Conservation (phyloP, 805 yeast species). For the Candida namnaoensis region DNA sequence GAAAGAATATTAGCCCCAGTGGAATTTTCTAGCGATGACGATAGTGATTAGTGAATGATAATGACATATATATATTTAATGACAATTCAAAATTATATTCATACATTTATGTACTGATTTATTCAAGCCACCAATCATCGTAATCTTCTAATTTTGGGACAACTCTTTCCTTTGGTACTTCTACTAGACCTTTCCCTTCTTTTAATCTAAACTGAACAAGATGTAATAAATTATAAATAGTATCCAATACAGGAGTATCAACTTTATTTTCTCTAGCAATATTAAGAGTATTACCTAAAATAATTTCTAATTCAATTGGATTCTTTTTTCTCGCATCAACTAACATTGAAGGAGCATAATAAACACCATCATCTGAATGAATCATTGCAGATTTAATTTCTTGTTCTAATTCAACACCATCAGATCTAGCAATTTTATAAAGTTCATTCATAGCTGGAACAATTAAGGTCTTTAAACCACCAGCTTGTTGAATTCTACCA, state of each 20-base stretch:
- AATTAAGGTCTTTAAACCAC: constrained; percentile 30
- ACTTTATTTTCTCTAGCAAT: constrained; percentile 39
- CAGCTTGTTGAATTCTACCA: constrained; percentile 41
- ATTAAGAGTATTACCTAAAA: constrained; percentile 55
- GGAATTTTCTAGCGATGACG: not conserved
- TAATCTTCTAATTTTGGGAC: constrained; percentile 1
- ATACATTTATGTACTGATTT: no score
- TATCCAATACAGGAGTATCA: constrained; percentile 50
- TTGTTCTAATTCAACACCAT: constrained; percentile 46
- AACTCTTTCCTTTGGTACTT: constrained; percentile 35
- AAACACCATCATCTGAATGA: constrained; percentile 49
- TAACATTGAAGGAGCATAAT: constrained; percentile 66
- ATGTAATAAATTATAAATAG: constrained; percentile 49
- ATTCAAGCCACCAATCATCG: not conserved
- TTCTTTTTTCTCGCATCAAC: constrained; percentile 60
- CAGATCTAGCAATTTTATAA: constrained; percentile 56
- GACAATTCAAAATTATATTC: no score
- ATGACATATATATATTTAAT: no score
- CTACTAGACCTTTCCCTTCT: constrained; percentile 42
- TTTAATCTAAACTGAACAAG: constrained; percentile 54
- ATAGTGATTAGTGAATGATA: no score
- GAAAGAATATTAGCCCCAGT: not conserved
- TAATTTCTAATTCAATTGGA: constrained; percentile 63
- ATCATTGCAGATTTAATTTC: constrained; percentile 40
- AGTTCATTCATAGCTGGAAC: constrained; percentile 65